Percentiles rank a stretch among this genome's conserved stretches.
These are phyloP conservation scores for Pythium scleroteichum DNA, from an alignment of 352 stramenopile species.

Conservation along the genomic window DNA sequence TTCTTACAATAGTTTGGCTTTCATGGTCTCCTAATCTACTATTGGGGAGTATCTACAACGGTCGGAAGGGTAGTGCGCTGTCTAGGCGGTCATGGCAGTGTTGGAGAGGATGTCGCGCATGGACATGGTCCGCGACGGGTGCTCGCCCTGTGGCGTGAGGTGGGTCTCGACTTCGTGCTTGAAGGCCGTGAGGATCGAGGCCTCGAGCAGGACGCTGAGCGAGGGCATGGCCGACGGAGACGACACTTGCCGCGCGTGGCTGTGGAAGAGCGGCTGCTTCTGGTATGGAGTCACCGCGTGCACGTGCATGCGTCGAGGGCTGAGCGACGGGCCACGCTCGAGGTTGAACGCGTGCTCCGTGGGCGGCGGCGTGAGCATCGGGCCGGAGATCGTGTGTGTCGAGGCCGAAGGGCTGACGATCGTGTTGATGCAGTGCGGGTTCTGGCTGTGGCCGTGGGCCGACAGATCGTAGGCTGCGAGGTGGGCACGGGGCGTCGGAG, in stretches of 20 bases:
- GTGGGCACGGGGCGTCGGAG: slow-evolving; percentile 12
- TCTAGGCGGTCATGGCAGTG: slow-evolving; percentile 33
- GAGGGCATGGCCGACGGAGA: slow-evolving; percentile 38
- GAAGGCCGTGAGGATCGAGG: slow-evolving; percentile 67
- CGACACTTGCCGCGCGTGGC: background rate
- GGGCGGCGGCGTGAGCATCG: slow-evolving; percentile 45
- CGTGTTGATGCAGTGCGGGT: slow-evolving; percentile 16
- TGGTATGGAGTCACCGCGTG: slow-evolving; percentile 6
- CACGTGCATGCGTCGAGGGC: slow-evolving; percentile 10
- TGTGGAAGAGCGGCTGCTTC: slow-evolving; percentile 9
- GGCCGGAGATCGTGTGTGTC: slow-evolving; percentile 9
- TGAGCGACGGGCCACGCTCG: slow-evolving; percentile 31
- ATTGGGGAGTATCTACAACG: slow-evolving; percentile 15
- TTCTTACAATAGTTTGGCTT: slow-evolving; percentile 4
- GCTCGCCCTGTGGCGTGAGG: slow-evolving; percentile 11
- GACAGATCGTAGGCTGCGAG: slow-evolving; percentile 16
- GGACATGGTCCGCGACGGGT: slow-evolving; percentile 52
- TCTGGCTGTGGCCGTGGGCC: background rate
- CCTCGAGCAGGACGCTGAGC: slow-evolving; percentile 71
- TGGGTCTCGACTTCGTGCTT: slow-evolving; percentile 41
- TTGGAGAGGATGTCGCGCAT: slow-evolving; percentile 72
- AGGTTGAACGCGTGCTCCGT: slow-evolving; percentile 50
- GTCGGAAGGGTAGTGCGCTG: background rate
- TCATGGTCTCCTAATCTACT: slow-evolving; percentile 9
- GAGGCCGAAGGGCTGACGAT: slow-evolving; percentile 18